phyloP scores from a whole-genome alignment of 164 flowering plant species.

The Pachysandra terminalis region DNA sequence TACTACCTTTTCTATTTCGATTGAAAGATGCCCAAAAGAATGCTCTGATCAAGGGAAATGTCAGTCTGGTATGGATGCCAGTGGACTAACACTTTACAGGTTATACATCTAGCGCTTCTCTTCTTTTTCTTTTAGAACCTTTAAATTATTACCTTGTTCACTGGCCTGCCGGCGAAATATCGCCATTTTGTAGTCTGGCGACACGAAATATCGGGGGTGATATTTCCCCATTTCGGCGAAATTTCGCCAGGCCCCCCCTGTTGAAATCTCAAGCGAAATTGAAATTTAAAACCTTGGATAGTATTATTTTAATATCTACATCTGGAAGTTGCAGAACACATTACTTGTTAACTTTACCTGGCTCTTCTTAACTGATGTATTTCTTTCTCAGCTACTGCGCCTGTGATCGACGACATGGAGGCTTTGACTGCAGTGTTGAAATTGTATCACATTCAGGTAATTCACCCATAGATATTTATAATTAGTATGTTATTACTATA shows the following conservation, averaged over 20 bases:
- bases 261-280: too few relatives aligned
- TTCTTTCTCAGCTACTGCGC: slow-evolving; percentile 60
- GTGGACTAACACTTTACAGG: slow-evolving; percentile 83
- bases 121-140: neutral
- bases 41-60: slow-evolving; percentile 83
- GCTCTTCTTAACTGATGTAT: neutral
- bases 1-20: slow-evolving; percentile 55
- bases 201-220: too few relatives aligned
- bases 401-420: slow-evolving; percentile 90
- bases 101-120: slow-evolving; percentile 15
- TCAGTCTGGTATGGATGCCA: slow-evolving; percentile 45
- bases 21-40: slow-evolving; percentile 76
- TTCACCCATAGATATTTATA: neutral
- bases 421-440: slow-evolving; percentile 86
- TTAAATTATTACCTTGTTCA: neutral
- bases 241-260: too few relatives aligned
- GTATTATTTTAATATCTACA: neutral
- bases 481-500: too few relatives aligned
- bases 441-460: slow-evolving; percentile 64
- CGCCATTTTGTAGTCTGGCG: too few relatives aligned
- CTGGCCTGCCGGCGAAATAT: too few relatives aligned
- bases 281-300: neutral
- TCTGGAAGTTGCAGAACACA: neutral
- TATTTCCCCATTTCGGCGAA: too few relatives aligned
- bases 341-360: neutral